Evolutionary conservation across 108 stramenopile species (phyloP).

Genomic region (Seminavis robusta): DNA sequence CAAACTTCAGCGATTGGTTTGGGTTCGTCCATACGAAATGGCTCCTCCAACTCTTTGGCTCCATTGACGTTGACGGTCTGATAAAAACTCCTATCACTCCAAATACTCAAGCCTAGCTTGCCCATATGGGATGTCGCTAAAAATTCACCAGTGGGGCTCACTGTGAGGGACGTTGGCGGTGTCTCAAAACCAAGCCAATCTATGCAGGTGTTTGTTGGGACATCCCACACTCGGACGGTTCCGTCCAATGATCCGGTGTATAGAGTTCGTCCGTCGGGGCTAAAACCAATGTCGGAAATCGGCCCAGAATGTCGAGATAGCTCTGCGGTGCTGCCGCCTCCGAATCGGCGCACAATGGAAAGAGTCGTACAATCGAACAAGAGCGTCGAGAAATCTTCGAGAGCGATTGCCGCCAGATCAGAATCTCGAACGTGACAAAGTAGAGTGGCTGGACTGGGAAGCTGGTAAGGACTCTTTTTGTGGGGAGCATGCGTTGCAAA

Average conservation of each 20-base stretch:
- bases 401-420: slow-evolving; percentile 75
- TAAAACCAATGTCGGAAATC: slow-evolving; percentile 86
- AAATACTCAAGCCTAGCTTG: slow-evolving; percentile 83
- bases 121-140: slow-evolving; percentile 88
- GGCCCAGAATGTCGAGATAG: slow-evolving; percentile 69
- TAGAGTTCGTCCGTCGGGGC: slow-evolving; percentile 87
- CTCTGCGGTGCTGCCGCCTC: slow-evolving; percentile 16
- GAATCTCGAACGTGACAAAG: slow-evolving; percentile 75
- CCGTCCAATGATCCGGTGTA: slow-evolving; percentile 83
- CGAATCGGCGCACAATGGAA: slow-evolving; percentile 72
- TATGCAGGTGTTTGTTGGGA: slow-evolving; percentile 91
- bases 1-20: slow-evolving; percentile 70
- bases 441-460: slow-evolving; percentile 74
- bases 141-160: slow-evolving; percentile 96
- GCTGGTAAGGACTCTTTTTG: slow-evolving; percentile 65
- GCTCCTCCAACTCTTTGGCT: slow-evolving; percentile 36
- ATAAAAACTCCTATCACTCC: slow-evolving; percentile 92
- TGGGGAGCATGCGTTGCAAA: slow-evolving; percentile 84
- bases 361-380: slow-evolving; percentile 75
- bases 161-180: slow-evolving; percentile 77
- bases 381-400: slow-evolving; percentile 59
- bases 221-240: slow-evolving; percentile 91
- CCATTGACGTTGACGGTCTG: slow-evolving; percentile 83
- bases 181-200: slow-evolving; percentile 92
- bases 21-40: slow-evolving; percentile 85